Base-by-base conservation (phyloP, 2,329 filamentous ascomycete genomes). In the Verticillium dahliae region DNA sequence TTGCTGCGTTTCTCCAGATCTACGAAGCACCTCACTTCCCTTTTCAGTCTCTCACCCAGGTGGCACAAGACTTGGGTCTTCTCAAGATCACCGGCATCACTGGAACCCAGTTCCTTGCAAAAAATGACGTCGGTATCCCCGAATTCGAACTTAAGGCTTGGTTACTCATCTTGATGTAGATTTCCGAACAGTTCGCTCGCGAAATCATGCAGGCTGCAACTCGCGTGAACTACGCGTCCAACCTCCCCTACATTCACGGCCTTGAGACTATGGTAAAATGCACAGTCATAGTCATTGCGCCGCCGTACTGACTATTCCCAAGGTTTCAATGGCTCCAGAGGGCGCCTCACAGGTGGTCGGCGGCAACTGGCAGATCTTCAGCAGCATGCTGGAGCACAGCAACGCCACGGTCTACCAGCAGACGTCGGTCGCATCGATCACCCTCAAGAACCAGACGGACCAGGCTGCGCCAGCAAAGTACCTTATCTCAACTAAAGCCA, bases 361-460 rank as follows among this genome's bases (percentile, higher is more conserved):
- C 6, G 95, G 95, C 1, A 99, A 98, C 73, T 98, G 93, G 92
- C 87, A 86, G 68, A 97, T 99, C 60, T 99, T 99, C 71, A 83
- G 88, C n/a, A 78, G 81, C 55, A 96, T 97, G 90, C 78, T 94
- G 1, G 80, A 84, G 41, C 76, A 79, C 0, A 89, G 91, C 1
- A 76, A 81, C 3, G 87, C 90, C 0, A 74, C 78, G 0, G 66
- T 93, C 5, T 76, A 79, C 45, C 78, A 90, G 31, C 90, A 93
- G 68, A 90, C 89, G 0, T 80, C 84, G 0, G 89, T 97, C 1
- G 79, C 81, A 0, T 78, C 78, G 4, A 85, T 96, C 58, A 72
- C 76, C 1, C 79, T 83, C 18, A 77, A 78, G 9, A 74, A 78
- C n/a, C 76, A 71, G 62, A 74, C 70, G 63, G 74, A 75, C 11